Evolutionary conservation across 163 green algal genomes (phyloP).

Genomic region (Chloromonas sp.): DNA sequence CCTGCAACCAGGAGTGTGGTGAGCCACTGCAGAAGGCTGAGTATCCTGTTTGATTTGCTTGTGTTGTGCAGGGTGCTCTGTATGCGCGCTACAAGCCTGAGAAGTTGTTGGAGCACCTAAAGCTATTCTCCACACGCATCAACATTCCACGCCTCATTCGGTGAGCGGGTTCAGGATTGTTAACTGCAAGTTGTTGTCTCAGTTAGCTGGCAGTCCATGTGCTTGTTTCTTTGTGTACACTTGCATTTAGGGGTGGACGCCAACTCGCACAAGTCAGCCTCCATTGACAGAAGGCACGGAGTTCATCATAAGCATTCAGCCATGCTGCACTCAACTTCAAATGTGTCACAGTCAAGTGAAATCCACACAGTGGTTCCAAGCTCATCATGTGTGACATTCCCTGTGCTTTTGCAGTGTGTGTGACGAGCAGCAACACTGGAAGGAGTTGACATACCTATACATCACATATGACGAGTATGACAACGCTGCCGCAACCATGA

Average conservation of each 20-base stretch:
- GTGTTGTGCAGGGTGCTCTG: slow-evolving; percentile 50
- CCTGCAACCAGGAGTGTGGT: too few species aligned
- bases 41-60: too few species aligned
- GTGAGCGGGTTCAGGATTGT: slow-evolving; percentile 27
- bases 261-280: too few species aligned
- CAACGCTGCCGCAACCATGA: slow-evolving; percentile 92
- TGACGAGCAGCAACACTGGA: slow-evolving; percentile 87
- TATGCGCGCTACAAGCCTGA: slow-evolving; percentile 83
- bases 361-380: neutral
- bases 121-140: slow-evolving; percentile 92
- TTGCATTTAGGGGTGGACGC: neutral
- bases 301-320: too few species aligned
- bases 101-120: slow-evolving; percentile 99
- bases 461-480: slow-evolving; percentile 97
- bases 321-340: too few species aligned
- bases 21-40: too few species aligned
- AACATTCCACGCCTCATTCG: slow-evolving; percentile 98
- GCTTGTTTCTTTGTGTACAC: neutral
- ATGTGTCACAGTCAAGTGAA: too few species aligned
- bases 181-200: too few species aligned
- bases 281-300: too few species aligned
- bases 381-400: slow-evolving; percentile 8
- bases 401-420: slow-evolving; percentile 32
- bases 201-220: slow-evolving; percentile 19
- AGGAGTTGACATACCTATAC: slow-evolving; percentile 96